Evolutionary conservation across 2,329 filamentous ascomycete genomes (phyloP).

Genomic region (Pseudogymnoascus sp.): DNA sequence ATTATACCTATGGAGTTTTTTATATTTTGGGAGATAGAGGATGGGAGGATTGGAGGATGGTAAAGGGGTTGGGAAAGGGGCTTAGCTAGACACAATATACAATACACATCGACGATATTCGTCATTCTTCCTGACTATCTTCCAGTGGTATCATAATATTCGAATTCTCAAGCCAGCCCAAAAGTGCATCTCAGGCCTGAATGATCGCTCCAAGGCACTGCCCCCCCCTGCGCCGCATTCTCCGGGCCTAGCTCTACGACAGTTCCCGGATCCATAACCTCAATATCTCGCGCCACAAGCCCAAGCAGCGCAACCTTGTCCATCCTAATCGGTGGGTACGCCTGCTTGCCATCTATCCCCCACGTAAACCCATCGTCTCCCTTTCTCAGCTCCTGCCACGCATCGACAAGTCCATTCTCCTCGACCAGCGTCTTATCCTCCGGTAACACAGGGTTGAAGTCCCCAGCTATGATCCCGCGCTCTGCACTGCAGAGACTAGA

Average conservation of each 20-base stretch:
- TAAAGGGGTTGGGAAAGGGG: neutral
- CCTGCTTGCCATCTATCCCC: conserved; percentile 29
- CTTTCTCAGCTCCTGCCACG: conserved; percentile 27
- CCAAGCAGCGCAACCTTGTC: conserved; percentile 32
- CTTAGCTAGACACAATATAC: neutral
- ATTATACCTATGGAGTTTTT: neutral
- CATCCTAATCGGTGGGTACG: conserved; percentile 30
- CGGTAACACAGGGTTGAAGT: conserved; percentile 34
- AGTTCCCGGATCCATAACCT: conserved; percentile 20
- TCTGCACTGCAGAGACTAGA: conserved; percentile 24
- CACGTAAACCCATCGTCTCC: conserved; percentile 31
- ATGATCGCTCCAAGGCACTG: conserved; percentile 15
- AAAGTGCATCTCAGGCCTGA: conserved; percentile 13
- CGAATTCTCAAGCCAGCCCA: conserved; percentile 4
- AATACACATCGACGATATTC: neutral
- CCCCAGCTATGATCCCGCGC: conserved; percentile 32
- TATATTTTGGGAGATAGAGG: neutral
- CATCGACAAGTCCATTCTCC: conserved; percentile 30
- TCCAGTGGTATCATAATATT: neutral
- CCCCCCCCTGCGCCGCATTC: neutral
- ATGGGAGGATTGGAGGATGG: neutral
- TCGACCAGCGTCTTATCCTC: conserved; percentile 29
- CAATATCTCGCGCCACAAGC: conserved; percentile 21
- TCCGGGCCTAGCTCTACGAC: neutral
- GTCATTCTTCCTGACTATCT: neutral